Base-by-base conservation (phyloP, 495 filamentous ascomycete genomes). In the Annulohypoxylon maeteangense region DNA sequence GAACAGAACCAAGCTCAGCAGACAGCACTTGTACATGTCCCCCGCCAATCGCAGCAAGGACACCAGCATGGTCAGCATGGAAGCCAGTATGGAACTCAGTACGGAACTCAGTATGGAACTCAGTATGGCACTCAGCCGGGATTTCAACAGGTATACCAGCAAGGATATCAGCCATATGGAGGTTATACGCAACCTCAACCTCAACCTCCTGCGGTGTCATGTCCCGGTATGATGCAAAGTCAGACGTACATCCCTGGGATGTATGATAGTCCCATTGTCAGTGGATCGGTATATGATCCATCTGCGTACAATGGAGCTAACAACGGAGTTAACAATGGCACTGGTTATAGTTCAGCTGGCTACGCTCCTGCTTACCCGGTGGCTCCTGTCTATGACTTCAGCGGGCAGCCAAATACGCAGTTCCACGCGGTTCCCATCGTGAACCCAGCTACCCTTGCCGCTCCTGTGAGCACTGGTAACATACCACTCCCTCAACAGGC, bases 401-500 rank as follows among this genome's bases (percentile, higher is more conserved):
- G 14, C 5, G 29, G 29, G 14, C 47, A 29, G 11, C 50, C n/a
- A 10, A 16, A 6, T 3, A 40, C 32, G 44, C 34, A 7, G 16
- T 29, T 60, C 25, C 50, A 20, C 0, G 42, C 44, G 44, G 60
- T n/a, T 14, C 50, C 63, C 2, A 25, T 12, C 29, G 5, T 2
- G 2, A 34, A 29, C 27, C 16, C 31, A 10, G 12, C n/a, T 0
- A 12, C 42, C 11, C 10, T 44, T 7, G 22, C 36, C 11, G 47
- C 25, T 10, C 55, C 55, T 16, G 10, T 7, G 0, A 32, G 48
- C 16, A 14, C 34, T 1, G 20, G 25, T 2, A 16, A 44, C 18
- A 7, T 68, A 12, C 65, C 70, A 4, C 59, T 63, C 6, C 44
- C 59, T 18, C 47, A 20, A 0, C 65, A 73, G 58, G 75, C 69